Evolutionary conservation across 2,329 filamentous ascomycete genomes (phyloP).

Genomic region (Cercospora sesami): DNA sequence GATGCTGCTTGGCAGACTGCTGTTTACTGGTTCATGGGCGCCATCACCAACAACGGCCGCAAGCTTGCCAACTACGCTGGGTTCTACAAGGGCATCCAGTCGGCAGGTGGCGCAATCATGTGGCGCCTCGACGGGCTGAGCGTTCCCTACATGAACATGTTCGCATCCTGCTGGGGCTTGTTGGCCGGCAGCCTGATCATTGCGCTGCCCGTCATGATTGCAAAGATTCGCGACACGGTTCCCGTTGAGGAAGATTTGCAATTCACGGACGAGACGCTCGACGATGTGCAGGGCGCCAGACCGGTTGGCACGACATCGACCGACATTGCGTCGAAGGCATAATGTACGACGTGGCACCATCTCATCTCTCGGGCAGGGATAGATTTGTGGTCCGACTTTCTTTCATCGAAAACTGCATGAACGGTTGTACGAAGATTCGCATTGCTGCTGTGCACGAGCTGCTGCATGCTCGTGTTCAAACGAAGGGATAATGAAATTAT

Average conservation of each 20-base stretch:
- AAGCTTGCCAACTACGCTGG: constrained; percentile 89
- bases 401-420: constrained; percentile 9
- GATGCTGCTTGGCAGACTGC: constrained; percentile 88
- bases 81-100: constrained; percentile 88
- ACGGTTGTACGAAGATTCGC: constrained; percentile 8
- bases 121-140: constrained; percentile 67
- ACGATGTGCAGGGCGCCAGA: constrained; percentile 58
- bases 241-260: constrained; percentile 76
- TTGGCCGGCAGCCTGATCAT: constrained; percentile 71
- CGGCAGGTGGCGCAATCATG: constrained; percentile 76
- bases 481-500: constrained; percentile 4
- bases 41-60: constrained; percentile 87
- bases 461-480: constrained; percentile 1
- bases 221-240: constrained; percentile 80
- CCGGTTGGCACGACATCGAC: constrained; percentile 18
- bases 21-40: constrained; percentile 95
- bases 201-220: constrained; percentile 75
- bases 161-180: constrained; percentile 74
- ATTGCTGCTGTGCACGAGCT: constrained; percentile 6
- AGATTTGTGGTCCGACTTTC: constrained; percentile 8
- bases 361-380: constrained; percentile 20
- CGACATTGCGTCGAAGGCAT: constrained; percentile 21
- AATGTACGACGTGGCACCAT: constrained; percentile 17
- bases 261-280: constrained; percentile 79
- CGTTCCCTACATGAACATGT: constrained; percentile 68